phyloP scores from a whole-genome alignment of 331 rosid species.

The Telfairia occidentalis region DNA sequence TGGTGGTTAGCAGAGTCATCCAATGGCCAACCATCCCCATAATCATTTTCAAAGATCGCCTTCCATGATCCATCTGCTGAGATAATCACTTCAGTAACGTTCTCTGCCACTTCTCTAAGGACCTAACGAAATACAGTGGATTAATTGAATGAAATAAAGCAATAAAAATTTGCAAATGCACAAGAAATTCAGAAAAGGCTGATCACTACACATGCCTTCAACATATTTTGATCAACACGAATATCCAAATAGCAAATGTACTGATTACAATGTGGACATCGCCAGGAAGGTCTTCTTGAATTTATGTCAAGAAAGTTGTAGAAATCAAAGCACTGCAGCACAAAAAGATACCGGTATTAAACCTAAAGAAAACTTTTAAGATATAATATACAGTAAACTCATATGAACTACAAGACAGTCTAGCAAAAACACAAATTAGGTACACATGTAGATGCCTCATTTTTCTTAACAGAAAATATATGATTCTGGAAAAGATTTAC shows the following conservation, averaged over 20 bases:
- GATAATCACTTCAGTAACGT: constrained; percentile 52
- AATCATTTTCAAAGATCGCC: constrained; percentile 41
- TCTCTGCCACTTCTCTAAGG: constrained; percentile 60
- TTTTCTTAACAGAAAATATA: neutral
- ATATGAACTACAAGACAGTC: neutral
- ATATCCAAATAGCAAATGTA: constrained; percentile 55
- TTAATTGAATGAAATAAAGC: neutral
- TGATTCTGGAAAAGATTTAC: neutral
- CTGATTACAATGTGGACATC: constrained; percentile 93
- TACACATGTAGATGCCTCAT: neutral
- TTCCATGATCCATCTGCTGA: constrained; percentile 83
- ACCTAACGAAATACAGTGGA: constrained; percentile 34
- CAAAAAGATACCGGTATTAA: constrained; percentile 7
- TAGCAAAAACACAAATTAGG: neutral
- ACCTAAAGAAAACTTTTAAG: constrained; percentile 1
- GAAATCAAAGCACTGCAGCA: constrained; percentile 80
- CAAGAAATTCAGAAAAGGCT: constrained; percentile 5
- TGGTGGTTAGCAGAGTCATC: constrained; percentile 20
- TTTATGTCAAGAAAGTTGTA: constrained; percentile 50
- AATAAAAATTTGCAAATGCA: neutral
- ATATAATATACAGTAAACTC: constrained; percentile 1
- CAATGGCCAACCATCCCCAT: constrained; percentile 24
- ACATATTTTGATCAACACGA: constrained; percentile 70
- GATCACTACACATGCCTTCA: constrained; percentile 52
- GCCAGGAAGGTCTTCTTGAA: constrained; percentile 87